A percentile compares a stretch with the other conserved stretches of the same genome.
Conservation (phyloP, 2,329 filamentous ascomycete genomes). For the Venturia carpophila region DNA sequence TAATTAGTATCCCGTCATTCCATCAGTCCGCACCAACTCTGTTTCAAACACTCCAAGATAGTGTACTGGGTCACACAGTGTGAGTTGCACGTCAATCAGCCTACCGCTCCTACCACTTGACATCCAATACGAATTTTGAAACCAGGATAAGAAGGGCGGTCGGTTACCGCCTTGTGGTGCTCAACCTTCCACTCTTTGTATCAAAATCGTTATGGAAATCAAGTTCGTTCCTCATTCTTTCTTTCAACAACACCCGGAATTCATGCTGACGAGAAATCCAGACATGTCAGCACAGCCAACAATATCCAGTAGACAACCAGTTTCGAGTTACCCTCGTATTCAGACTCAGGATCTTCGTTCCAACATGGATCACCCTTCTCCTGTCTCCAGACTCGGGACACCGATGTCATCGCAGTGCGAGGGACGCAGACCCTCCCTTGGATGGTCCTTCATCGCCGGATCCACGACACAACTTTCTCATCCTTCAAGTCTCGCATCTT, state of each 20-base stretch:
- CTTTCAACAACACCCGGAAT: conserved; percentile 1
- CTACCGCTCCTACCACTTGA: conserved; percentile 1
- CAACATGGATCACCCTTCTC: conserved; percentile 11
- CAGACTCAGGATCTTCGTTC: neutral
- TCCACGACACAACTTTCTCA: neutral
- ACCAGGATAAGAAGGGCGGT: conserved; percentile 7
- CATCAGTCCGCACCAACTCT: neutral
- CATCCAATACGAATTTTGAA: conserved; percentile 9
- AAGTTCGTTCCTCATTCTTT: conserved; percentile 2
- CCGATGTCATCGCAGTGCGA: conserved; percentile 8
- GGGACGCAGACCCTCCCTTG: conserved; percentile 4
- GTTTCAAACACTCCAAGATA: conserved; percentile 4
- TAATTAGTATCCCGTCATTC: conserved; percentile 13
- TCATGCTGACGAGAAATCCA: neutral
- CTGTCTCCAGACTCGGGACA: conserved; percentile 3
- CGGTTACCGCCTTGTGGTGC: neutral
- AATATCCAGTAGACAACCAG: neutral
- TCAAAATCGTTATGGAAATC: neutral
- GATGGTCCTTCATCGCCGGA: conserved; percentile 2
- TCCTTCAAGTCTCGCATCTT: conserved; percentile 9
- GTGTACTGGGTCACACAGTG: conserved; percentile 1
- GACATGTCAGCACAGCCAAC: conserved; percentile 4
- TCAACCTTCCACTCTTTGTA: conserved; percentile 2
- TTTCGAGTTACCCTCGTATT: neutral
- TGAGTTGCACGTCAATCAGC: conserved; percentile 1